Evolutionary conservation across 179 eudicot species (phyloP), one percentile per base, ranked within the genome.

Genomic region (Gypsophila paniculata): DNA sequence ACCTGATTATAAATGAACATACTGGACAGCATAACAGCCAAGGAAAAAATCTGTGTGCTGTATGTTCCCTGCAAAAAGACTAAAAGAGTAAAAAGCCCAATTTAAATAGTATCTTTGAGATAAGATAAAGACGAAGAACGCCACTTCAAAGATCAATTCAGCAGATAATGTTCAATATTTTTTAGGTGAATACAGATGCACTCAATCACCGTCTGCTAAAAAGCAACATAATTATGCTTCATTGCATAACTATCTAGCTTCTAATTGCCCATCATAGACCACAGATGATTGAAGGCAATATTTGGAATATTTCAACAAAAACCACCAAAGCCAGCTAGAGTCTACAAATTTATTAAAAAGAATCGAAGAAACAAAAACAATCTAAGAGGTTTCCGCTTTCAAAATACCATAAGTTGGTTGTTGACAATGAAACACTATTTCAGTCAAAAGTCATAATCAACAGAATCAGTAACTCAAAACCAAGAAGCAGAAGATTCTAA

Each of bases 1-100:
- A 92, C 99, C 99, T 95, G 99, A 79, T 94, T 95, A 72, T 92
- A 95, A 64, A 95, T 77, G 80, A 95, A 95, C 97, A 92, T 95
- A 89, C 96, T 92, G 39, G 99, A 95, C 63, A 95, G 75, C 29
- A 92, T 87, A 51, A 95, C 96, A 75, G 97, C 97, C 80, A 95
- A 73, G 61, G 99, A 91, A 80, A 95, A 92, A 70, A 95, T 92
- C 74, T 95, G 99, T 53, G 95, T 86, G 85, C 99, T 95, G 82
- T 95, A 95, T 46, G 95, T 92, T 77, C 96, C 97, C 99, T 95
- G 97, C 46, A 72, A 38, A 60, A 74, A 71, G 60, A 5, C 34
- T 29, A 29, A 29, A 29, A 29, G 34, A 29, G 19, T 17, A 55
- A 55, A 55, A 55, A 9, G 11, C 60, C 60, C 60, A 55, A 29